Percentiles rank a stretch among this genome's conserved stretches.
Conservation (phyloP, 1,139 yeast genomes). For the Sugiyamaella xylanicola region DNA sequence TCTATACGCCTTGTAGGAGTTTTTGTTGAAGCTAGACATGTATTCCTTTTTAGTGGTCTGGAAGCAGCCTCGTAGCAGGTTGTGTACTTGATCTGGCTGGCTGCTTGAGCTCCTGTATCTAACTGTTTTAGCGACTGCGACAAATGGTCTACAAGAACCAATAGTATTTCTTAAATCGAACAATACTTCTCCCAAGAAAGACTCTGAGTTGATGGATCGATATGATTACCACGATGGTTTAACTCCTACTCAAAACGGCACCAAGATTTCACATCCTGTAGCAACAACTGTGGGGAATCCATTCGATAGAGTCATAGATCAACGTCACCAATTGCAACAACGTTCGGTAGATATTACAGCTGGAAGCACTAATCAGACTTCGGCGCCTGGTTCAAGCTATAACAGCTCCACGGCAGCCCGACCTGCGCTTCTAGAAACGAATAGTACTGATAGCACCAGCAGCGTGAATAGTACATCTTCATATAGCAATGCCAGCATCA, state of each 20-base stretch:
- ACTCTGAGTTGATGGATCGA: neutral
- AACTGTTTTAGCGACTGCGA: constrained; percentile 3
- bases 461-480: constrained; percentile 7
- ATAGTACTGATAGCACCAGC: constrained; percentile 5
- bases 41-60: no score
- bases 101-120: no score
- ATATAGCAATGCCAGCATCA: neutral
- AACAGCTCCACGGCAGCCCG: neutral
- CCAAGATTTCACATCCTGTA: neutral
- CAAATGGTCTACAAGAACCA: constrained; percentile 22
- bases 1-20: no score
- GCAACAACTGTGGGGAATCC: no score
- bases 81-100: no score
- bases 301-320: neutral
- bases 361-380: neutral
- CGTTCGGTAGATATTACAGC: neutral
- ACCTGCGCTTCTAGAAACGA: neutral
- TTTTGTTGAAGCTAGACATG: no score
- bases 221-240: neutral
- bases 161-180: constrained; percentile 19
- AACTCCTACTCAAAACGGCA: neutral
- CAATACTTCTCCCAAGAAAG: constrained; percentile 7
- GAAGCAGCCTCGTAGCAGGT: no score
- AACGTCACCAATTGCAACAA: neutral
- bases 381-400: neutral